phyloP scores from a whole-genome alignment of 2,329 filamentous ascomycete species.

The Penicillium sp. region DNA sequence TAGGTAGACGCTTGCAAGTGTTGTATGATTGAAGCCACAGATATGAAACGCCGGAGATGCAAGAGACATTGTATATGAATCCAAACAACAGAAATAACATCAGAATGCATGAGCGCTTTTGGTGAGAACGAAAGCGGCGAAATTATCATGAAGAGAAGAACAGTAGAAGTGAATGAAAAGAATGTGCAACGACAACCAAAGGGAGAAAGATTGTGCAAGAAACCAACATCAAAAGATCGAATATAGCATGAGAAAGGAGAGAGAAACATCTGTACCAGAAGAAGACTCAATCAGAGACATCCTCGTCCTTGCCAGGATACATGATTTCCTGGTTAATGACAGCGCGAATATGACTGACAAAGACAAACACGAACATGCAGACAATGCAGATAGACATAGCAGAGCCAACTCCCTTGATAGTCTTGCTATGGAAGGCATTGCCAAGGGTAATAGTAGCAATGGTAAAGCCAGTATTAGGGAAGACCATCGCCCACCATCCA shows the following conservation, averaged over 20 bases:
- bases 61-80: neutral
- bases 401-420: slow-evolving; percentile 53
- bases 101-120: slow-evolving; percentile 10
- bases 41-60: slow-evolving; percentile 2
- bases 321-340: slow-evolving; percentile 52
- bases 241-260: neutral
- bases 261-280: neutral
- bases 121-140: neutral
- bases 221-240: neutral
- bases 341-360: slow-evolving; percentile 49
- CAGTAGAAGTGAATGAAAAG: neutral
- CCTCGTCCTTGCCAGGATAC: slow-evolving; percentile 60
- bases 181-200: too few species aligned
- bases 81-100: neutral
- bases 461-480: slow-evolving; percentile 62
- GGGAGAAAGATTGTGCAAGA: neutral
- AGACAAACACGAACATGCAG: slow-evolving; percentile 54
- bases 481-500: slow-evolving; percentile 63
- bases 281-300: slow-evolving; percentile 37
- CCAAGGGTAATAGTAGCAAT: slow-evolving; percentile 58
- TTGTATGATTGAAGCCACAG: neutral
- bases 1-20: neutral
- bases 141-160: neutral
- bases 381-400: slow-evolving; percentile 56
- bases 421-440: slow-evolving; percentile 50